These are phyloP conservation scores for Xylaria multiplex DNA, from an alignment of 2,329 filamentous ascomycete genomes.

Conservation along the genomic window DNA sequence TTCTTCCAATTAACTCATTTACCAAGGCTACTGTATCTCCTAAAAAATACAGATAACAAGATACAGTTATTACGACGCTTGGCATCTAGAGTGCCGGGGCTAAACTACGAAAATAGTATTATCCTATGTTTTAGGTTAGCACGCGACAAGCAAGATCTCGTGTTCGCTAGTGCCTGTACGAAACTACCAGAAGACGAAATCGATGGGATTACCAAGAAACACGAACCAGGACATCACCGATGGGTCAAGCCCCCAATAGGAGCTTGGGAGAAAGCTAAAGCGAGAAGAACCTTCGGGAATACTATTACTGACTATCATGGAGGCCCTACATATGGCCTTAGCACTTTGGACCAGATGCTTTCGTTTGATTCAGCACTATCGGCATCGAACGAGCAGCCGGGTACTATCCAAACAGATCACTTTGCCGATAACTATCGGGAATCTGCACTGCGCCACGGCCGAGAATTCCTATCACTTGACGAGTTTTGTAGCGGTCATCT, in stretches of 20 bases:
- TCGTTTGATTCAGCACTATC: no score
- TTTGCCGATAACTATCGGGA: no score
- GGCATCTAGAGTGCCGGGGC: background rate
- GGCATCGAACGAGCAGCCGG: no score
- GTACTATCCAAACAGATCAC: no score
- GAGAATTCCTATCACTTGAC: background rate
- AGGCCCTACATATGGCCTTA: no score
- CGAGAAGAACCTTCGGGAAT: background rate
- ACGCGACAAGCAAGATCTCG: background rate
- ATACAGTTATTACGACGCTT: background rate
- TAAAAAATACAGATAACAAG: background rate
- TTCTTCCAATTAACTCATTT: conserved; percentile 1
- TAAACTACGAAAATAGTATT: conserved; percentile 11
- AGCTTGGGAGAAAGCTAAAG: background rate
- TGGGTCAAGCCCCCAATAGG: background rate
- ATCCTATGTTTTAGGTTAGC: conserved; percentile 13
- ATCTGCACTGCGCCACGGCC: background rate
- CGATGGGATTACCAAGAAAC: background rate
- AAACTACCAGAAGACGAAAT: background rate
- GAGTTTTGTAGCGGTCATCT: background rate
- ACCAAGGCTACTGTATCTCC: background rate
- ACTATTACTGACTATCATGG: background rate
- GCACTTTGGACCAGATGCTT: no score
- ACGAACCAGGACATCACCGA: background rate
- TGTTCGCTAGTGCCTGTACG: background rate